Base-by-base conservation (phyloP, 73 alveolate species). In the Uronychia binucleata region DNA sequence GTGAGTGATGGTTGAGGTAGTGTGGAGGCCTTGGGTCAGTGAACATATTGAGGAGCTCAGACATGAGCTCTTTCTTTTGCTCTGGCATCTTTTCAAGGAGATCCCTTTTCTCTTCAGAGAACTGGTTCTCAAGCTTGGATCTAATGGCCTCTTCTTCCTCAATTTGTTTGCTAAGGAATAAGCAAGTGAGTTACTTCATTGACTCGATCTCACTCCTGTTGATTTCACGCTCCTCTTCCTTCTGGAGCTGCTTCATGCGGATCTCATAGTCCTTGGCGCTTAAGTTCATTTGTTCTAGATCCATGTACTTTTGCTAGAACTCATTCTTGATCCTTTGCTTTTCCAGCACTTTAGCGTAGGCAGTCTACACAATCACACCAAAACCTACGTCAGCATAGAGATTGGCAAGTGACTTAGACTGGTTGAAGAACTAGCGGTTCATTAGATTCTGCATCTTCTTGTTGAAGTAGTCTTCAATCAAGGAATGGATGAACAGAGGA, bases 111-210 rank as follows among this genome's bases (percentile, higher is more conserved):
- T 83, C 90, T 27, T 75, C 33, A 59, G 33, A 5, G 78, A 74
- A 75, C 79, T 83, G 13, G 26, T 83, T 33, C 78, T 83, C 90
- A n/a, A 83, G 90, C 34, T 75, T 83, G 60, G 59, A 83, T 5
- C 84, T 80, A 82, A 81, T 85, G 78, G 81, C 86, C 90, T 28
- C 78, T 58, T 88, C 93, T 46, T 81, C 59, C 79, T 88, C 93
- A 60, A 81, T 80, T 57, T 81, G 77, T 27, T 81, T 85, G 14
- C 86, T 34, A 30, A 28, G 28, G 57, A 79, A 11, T 46, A 46
- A 46, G 19, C n/a, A 46, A 46, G 19, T 11, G n/a, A 5, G 5
- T 46, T 46, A 46, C 67, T 46, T 46, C 67, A 46, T 46, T 5
- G 19, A 46, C 19, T 46, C 67, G 5, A 30, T 81, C 81, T 31